A percentile compares a stretch with the other conserved stretches of the same genome.
Evolutionary conservation across 345 rosid species (phyloP).

Genomic region (Salix koriyanagi): DNA sequence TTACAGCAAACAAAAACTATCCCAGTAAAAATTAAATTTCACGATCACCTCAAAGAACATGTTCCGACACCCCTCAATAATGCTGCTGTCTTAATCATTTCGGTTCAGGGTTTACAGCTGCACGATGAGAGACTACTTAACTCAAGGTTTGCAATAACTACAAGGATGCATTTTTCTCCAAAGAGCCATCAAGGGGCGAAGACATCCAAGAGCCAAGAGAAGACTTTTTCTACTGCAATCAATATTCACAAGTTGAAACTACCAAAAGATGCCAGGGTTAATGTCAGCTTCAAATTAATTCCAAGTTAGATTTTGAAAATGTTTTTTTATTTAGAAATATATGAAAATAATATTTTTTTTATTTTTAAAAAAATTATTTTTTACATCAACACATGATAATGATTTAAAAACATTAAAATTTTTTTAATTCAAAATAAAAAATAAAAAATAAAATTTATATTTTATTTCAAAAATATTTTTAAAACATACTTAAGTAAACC

Average conservation of each 20-base stretch:
- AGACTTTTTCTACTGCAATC: neutral
- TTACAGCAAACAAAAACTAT: no score
- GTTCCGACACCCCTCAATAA: neutral
- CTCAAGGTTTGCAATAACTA: neutral
- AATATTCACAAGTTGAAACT: neutral
- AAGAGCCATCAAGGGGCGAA: neutral
- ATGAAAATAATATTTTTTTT: no score
- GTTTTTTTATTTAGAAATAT: no score
- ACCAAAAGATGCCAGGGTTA: neutral
- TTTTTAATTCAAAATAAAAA: no score
- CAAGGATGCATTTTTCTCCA: neutral
- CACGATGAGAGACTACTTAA: neutral
- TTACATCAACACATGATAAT: no score
- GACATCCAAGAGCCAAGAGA: neutral
- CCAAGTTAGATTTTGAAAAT: neutral
- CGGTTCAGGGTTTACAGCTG: neutral
- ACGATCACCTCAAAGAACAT: neutral
- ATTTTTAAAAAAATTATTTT: no score
- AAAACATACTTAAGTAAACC: neutral
- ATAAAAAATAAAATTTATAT: no score
- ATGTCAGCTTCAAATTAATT: no score
- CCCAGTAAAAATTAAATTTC: neutral
- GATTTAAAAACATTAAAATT: no score
- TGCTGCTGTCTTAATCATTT: neutral
- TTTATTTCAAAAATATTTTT: no score